Evolutionary conservation across 129 eudicot genomes (phyloP).

Genomic region (Pseudognaphalium luteoalbum): DNA sequence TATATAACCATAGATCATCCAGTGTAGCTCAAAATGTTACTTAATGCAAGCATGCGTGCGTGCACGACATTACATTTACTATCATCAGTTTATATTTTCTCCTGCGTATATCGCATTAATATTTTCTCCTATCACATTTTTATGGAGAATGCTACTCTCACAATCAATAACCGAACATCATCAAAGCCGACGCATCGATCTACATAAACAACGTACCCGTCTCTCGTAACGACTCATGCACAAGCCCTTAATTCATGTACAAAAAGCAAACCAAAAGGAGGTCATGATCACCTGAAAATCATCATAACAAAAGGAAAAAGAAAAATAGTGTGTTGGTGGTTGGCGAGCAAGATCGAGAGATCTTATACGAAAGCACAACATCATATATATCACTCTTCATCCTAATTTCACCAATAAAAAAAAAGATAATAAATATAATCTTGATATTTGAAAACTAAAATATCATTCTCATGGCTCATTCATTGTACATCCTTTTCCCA

Average conservation of each 20-base stretch:
- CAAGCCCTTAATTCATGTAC: neutral
- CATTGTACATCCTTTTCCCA: constrained; percentile 17
- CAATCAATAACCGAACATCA: too few relatives aligned
- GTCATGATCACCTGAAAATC: neutral
- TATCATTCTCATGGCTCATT: constrained; percentile 15
- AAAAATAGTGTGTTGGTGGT: constrained; percentile 30
- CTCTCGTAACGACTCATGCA: neutral
- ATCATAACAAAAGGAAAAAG: constrained; percentile 16
- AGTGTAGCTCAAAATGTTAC: too few relatives aligned
- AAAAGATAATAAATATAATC: neutral
- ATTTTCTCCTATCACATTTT: too few relatives aligned
- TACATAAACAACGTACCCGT: too few relatives aligned
- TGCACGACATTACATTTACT: too few relatives aligned
- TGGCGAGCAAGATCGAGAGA: constrained; percentile 34
- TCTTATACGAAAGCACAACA: constrained; percentile 30
- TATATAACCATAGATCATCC: too few relatives aligned
- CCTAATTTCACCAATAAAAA: neutral
- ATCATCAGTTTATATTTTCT: too few relatives aligned
- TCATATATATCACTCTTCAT: constrained; percentile 5
- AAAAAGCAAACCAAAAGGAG: constrained; percentile 1
- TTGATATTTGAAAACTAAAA: too few relatives aligned
- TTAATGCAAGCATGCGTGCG: too few relatives aligned
- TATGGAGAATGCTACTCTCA: too few relatives aligned
- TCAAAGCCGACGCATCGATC: too few relatives aligned
- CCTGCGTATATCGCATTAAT: too few relatives aligned